phyloP scores from a whole-genome alignment of 2,329 filamentous ascomycete species.

The Pseudophaeomoniella oleicola region DNA sequence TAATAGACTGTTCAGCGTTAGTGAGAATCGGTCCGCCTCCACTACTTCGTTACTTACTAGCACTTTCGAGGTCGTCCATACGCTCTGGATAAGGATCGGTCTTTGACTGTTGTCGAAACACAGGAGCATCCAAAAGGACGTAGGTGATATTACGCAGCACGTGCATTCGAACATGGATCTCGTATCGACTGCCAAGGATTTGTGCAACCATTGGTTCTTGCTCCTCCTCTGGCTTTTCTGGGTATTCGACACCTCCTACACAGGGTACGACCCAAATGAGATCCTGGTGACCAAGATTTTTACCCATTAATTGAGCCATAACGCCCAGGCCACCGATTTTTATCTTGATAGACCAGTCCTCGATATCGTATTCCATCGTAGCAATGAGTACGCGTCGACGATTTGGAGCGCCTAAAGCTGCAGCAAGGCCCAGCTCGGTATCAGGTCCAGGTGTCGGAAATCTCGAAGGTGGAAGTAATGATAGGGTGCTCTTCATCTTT shows the following conservation, averaged over 20 bases:
- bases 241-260: slow-evolving; percentile 43
- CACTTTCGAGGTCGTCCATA: slow-evolving; percentile 46
- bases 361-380: slow-evolving; percentile 49
- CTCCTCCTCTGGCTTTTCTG: slow-evolving; percentile 13
- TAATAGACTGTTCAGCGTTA: slow-evolving; percentile 32
- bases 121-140: slow-evolving; percentile 41
- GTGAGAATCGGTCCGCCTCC: not conserved
- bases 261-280: slow-evolving; percentile 38
- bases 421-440: not conserved
- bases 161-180: slow-evolving; percentile 41
- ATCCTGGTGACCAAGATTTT: slow-evolving; percentile 40
- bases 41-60: slow-evolving; percentile 16
- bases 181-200: slow-evolving; percentile 37
- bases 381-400: slow-evolving; percentile 39
- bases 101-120: slow-evolving; percentile 41
- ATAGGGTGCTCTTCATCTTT: not conserved
- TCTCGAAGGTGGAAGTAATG: not conserved
- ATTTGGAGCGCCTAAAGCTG: not conserved
- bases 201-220: slow-evolving; percentile 39
- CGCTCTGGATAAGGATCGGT: slow-evolving; percentile 42
- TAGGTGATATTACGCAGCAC: slow-evolving; percentile 42
- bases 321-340: slow-evolving; percentile 48
- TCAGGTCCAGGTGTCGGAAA: not conserved
- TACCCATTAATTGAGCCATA: slow-evolving; percentile 46
- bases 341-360: slow-evolving; percentile 47